phyloP scores from a whole-genome alignment of 2,329 filamentous ascomycete species.

The Exophiala calicioides region DNA sequence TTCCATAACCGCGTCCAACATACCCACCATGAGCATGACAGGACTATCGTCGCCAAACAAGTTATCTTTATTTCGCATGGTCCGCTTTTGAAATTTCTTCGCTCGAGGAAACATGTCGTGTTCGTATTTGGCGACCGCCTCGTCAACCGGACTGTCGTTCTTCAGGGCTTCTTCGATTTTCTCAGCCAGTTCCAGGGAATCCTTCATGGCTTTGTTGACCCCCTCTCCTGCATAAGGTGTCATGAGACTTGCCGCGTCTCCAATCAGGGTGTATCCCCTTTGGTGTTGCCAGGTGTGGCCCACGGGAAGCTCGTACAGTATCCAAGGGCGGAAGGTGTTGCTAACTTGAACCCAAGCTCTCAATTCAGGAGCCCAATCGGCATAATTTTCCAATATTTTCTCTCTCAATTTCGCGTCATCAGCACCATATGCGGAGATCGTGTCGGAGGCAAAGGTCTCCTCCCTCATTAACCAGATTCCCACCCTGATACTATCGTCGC shows the following conservation, averaged over 20 bases:
- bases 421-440: conserved; percentile 11
- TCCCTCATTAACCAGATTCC: conserved; percentile 31
- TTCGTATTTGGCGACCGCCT: conserved; percentile 32
- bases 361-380: conserved; percentile 28
- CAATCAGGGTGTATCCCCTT: conserved; percentile 34
- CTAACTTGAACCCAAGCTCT: conserved; percentile 30
- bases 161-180: conserved; percentile 26
- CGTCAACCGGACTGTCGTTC: conserved; percentile 23
- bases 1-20: conserved; percentile 14
- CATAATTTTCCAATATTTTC: conserved; percentile 27
- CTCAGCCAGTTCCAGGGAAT: conserved; percentile 31
- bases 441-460: conserved; percentile 28
- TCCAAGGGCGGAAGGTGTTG: conserved; percentile 18
- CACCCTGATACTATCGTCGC: conserved; percentile 32
- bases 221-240: conserved; percentile 37
- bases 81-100: conserved; percentile 28
- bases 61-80: conserved; percentile 30
- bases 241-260: conserved; percentile 36
- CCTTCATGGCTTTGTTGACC: conserved; percentile 36
- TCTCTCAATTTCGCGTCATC: conserved; percentile 25
- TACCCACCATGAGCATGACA: conserved; percentile 15
- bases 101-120: conserved; percentile 32
- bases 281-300: conserved; percentile 31
- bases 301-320: conserved; percentile 33
- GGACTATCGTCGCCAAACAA: conserved; percentile 32